Evolutionary conservation across 2,329 filamentous ascomycete species (phyloP), one percentile per base, ranked within the genome.

Genomic region (Myriosclerotinia scirpicola): DNA sequence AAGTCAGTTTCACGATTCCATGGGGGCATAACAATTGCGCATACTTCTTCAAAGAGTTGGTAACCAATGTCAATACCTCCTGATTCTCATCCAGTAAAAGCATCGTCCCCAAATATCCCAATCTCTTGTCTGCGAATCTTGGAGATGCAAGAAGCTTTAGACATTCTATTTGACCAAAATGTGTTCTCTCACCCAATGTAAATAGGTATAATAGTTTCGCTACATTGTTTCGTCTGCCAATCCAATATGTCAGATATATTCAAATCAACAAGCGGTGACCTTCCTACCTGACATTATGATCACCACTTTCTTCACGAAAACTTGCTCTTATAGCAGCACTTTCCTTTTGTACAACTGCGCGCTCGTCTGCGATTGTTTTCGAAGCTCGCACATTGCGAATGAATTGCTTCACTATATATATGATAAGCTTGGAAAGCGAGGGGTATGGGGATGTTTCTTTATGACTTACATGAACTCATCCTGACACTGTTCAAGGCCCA

Each of bases 141-240:
- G 96, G 93, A 52, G 95, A 99, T 67, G 95, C 95, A 67, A 99
- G 86, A 61, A 99, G 87, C 81, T 99, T 99, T 76, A 99, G 85
- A 79, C 95, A 99, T 87, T 99, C 95, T 77, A 99, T 99, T 83
- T 99, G 95, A 62, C 95, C 95, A 78, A 99, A 99, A 80, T 99
- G 95, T 67, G 95, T 99, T 75, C 95, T 87, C 81, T 99, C 95
- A 71, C 95, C 95, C 53, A 99, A 85, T 1, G 95, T 99, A 80
- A 99, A 99, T 69, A 99, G 91, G 78, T 99, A 99, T 50, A 99
- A 86, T 46, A 99, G 87, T 80, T 99, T 99, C 68, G 95, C 93
- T 75, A 99, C 95, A 85, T 99, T 99, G 83, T 99, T 99, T 77
- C 95, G 89, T 81, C 94, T 97, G 79, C 42, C 54, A 52, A 70